phyloP scores from a whole-genome alignment of 495 filamentous ascomycete species.

The Lepraria neglecta region DNA sequence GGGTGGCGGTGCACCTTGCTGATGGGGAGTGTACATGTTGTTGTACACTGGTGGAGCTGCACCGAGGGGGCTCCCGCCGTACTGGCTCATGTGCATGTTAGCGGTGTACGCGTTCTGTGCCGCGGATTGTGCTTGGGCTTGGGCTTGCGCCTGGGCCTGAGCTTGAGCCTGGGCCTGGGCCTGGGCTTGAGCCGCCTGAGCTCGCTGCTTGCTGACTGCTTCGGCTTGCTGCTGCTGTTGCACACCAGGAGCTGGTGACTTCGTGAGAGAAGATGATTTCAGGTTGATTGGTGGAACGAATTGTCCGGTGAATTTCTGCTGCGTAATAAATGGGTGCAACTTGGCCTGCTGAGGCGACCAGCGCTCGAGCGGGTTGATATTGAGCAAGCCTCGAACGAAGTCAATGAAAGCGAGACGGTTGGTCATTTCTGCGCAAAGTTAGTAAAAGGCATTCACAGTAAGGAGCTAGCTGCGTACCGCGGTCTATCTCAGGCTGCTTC shows the following conservation, averaged over 20 bases:
- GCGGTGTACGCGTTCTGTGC: conserved; percentile 47
- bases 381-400: conserved; percentile 91
- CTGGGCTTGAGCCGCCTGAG: conserved; percentile 52
- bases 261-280: conserved; percentile 71
- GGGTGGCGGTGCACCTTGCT: conserved; percentile 74
- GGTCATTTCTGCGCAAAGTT: conserved; percentile 72
- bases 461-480: conserved; percentile 56
- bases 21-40: conserved; percentile 70
- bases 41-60: conserved; percentile 66
- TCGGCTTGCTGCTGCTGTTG: conserved; percentile 96
- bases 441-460: conserved; percentile 20
- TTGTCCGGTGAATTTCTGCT: conserved; percentile 91
- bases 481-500: conserved; percentile 93
- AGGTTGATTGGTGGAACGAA: conserved; percentile 98
- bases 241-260: conserved; percentile 90
- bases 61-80: conserved; percentile 44
- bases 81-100: conserved; percentile 56
- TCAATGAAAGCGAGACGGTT: conserved; percentile 98
- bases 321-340: conserved; percentile 96
- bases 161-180: conserved; percentile 58
- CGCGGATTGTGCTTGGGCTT: conserved; percentile 46
- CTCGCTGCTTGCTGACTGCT: conserved; percentile 81
- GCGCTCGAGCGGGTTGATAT: conserved; percentile 91
- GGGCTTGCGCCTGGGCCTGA: conserved; percentile 57
- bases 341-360: conserved; percentile 99